Conservation (phyloP, 1,139 yeast species). For the Hansenula sp. region DNA sequence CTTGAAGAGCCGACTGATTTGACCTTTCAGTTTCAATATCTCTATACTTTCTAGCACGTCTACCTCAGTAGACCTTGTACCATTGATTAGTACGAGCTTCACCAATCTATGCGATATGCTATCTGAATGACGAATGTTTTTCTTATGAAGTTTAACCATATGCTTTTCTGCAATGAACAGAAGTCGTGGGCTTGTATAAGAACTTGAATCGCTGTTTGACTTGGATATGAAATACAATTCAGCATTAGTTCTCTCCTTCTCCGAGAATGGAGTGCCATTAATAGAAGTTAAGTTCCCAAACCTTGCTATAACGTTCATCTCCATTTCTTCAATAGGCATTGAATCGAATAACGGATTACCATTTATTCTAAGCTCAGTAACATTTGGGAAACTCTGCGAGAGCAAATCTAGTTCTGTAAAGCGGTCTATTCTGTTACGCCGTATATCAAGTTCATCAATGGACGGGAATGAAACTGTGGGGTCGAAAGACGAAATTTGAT, state of each 20-base stretch:
- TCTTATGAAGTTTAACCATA: background rate
- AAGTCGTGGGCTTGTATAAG: background rate
- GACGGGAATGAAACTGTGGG: background rate
- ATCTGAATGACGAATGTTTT: background rate
- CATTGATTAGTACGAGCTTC: constrained; percentile 11
- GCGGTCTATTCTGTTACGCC: constrained; percentile 38
- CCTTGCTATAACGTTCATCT: constrained; percentile 47
- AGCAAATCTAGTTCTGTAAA: constrained; percentile 52
- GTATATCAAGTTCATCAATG: constrained; percentile 36
- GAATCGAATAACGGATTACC: constrained; percentile 46
- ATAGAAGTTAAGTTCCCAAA: constrained; percentile 36
- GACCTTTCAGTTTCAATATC: constrained; percentile 26
- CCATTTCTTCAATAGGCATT: constrained; percentile 32
- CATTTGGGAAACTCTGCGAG: constrained; percentile 30
- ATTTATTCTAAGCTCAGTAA: constrained; percentile 44
- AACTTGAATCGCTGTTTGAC: constrained; percentile 24
- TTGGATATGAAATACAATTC: constrained; percentile 64
- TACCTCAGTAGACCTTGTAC: constrained; percentile 1
- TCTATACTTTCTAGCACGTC: constrained; percentile 9
- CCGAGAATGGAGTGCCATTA: constrained; percentile 52
- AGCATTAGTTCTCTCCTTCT: constrained; percentile 53
- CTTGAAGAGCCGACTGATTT: constrained; percentile 18
- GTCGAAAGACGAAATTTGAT: constrained; percentile 11
- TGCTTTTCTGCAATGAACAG: constrained; percentile 9
- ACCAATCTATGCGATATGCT: constrained; percentile 5